Conservation (phyloP, 2,329 filamentous ascomycete genomes). For the Huntiella decipiens region DNA sequence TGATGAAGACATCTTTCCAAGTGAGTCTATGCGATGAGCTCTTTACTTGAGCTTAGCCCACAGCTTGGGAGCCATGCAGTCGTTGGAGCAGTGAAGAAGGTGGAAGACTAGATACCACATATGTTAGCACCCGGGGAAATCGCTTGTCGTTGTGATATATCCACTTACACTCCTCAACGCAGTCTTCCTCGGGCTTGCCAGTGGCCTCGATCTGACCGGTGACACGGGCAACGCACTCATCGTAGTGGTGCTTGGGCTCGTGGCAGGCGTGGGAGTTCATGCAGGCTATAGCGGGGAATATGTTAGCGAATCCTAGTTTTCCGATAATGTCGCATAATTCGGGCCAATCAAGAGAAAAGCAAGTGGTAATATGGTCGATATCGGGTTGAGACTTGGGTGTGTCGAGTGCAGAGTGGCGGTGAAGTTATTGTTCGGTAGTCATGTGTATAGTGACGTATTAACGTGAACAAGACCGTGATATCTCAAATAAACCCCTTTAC, state of each 20-base stretch:
- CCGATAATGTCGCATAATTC: too few species aligned
- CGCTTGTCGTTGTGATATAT: not conserved
- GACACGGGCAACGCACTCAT: slow-evolving; percentile 94
- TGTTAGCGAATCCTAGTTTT: slow-evolving; percentile 2
- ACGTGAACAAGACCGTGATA: too few species aligned
- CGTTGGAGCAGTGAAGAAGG: slow-evolving; percentile 82
- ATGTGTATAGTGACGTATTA: too few species aligned
- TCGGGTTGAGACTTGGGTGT: too few species aligned
- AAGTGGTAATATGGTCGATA: too few species aligned
- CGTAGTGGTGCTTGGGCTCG: slow-evolving; percentile 89
- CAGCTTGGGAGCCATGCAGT: slow-evolving; percentile 91
- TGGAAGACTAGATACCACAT: slow-evolving; percentile 60
- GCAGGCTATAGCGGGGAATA: slow-evolving; percentile 47
- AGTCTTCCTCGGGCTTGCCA: slow-evolving; percentile 71
- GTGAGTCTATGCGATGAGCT: not conserved
- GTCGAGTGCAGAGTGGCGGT: too few species aligned
- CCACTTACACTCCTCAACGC: slow-evolving; percentile 92
- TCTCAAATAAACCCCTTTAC: too few species aligned
- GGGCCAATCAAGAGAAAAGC: too few species aligned
- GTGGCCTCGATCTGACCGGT: slow-evolving; percentile 45
- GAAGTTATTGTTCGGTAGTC: too few species aligned
- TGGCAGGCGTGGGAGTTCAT: slow-evolving; percentile 68
- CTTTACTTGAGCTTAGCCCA: slow-evolving; percentile 78
- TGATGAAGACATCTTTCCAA: not conserved
- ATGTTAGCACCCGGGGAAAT: not conserved